Base-by-base conservation (phyloP, 495 filamentous ascomycete genomes). In the Aspergillus biplanus region DNA sequence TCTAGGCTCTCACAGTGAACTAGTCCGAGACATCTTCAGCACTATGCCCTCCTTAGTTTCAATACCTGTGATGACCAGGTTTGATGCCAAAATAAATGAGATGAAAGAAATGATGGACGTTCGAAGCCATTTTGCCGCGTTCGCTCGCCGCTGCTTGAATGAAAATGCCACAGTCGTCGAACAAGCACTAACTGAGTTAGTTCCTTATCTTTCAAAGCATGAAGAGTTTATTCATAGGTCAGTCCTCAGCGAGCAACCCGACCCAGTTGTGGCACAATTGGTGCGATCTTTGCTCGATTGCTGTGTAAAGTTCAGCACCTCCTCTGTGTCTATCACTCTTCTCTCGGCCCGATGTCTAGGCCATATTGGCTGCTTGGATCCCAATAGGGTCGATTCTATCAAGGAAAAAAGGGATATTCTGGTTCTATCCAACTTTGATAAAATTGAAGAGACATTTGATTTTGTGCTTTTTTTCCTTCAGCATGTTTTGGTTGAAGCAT, bases 401-500 rank as follows among this genome's bases (percentile, higher is more conserved):
- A 86, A 92, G 48, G 88, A 90, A 62, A 89, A 90, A 65, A 86
- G 80, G 54, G 88, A 92, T 42, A 91, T 97, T 59, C 83, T 98
- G 16, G 87, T 97, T 37, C 75, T 91, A 34, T 89, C 89, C 35
- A 97, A 99, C 69, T 97, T 99, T 68, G 83, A 87, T 39, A 80
- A 87, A 48, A 84, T 89, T 33, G 83, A 85, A 34, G 93, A 99
- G 66, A 92, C 89, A 1, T 86, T 90, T 31, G 89, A 95, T 63
- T 99, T 97, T 69, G 86, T 92, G 7, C 81, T 92, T 12, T 93
- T 92, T 66, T 80, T 95, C 49, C 82, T 99, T 7, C 90, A 96
- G 66, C 83, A 95, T 69, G 88, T 96, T 2, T 79, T 98, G 27
- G 92, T 98, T 55, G 91, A 93, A 65, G 89, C 93, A 12, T 99